Base-by-base conservation (phyloP, 1,284 basidiomycete species). In the Ceratobasidium sp. region DNA sequence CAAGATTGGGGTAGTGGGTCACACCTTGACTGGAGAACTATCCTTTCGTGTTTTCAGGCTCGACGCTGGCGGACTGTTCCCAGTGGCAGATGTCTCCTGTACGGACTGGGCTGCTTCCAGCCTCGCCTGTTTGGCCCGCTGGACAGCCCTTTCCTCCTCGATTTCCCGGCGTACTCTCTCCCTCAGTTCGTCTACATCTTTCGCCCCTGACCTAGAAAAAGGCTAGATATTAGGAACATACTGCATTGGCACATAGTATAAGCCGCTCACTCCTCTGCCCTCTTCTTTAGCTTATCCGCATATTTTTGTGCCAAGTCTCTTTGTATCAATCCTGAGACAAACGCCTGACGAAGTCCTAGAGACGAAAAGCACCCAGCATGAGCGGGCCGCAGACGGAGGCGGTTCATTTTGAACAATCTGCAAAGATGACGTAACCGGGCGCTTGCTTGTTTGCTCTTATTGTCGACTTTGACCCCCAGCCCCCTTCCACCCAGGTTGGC, bases 21-120 rank as follows among this genome's bases (percentile, higher is more conserved):
- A 54, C 78, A 88, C 90, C 84, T 90, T 91, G 63, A 92, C 83
- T 8, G 91, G 91, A 22, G 90, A 89, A 76, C 87, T 87, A 78
- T 92, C 91, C 78, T 86, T 90, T 53, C 90, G 86, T 46, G 78
- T 78, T 61, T 77, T 78, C 53, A 76, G 68, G 37, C 75, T 74
- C 41, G 78, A 51, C 37, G 78, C 41, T 31, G 78, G 43, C 39
- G 76, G 76, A 51, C 59, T 74, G 56, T 58, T 59, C 74, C 75
- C 62, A 66, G 66, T 49, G 74, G 77, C 59, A 77, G 41, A 66
- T 81, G 80, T 61, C 77, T 68, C 75, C 79, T 80, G 43, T 80
- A 81, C 76, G 77, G 63, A 64, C 37, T 80, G 76, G n/a, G 72
- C 56, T 31, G 79, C 79, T 56, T 79, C 80, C n/a, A 78, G 69